Evolutionary conservation across 495 filamentous ascomycete species (phyloP).

Genomic region (Hypoxylon lienhwacheense): DNA sequence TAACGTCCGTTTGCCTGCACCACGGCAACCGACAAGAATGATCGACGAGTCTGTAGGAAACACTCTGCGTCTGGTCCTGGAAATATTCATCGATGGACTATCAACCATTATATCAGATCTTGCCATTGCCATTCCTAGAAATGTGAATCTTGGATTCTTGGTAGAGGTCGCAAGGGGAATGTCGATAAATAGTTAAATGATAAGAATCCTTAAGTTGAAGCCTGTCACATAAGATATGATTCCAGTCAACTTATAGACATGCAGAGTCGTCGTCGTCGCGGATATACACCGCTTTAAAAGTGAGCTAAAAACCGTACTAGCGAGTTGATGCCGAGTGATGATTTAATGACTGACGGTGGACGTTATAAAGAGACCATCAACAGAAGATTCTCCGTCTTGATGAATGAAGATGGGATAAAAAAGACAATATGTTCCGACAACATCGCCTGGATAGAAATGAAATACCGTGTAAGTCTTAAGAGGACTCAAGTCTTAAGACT

Average conservation of each 20-base stretch:
- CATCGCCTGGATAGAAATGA: constrained; percentile 14
- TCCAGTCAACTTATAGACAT: too few relatives aligned
- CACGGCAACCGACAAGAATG: constrained; percentile 73
- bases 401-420: constrained; percentile 3
- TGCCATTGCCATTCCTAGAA: constrained; percentile 16
- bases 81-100: constrained; percentile 34
- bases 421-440: background rate
- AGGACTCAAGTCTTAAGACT: too few relatives aligned
- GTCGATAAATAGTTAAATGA: background rate
- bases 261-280: background rate
- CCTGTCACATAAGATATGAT: too few relatives aligned
- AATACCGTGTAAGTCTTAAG: constrained; percentile 7
- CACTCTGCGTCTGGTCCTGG: constrained; percentile 42
- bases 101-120: constrained; percentile 14
- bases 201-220: too few relatives aligned
- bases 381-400: background rate
- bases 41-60: constrained; percentile 69
- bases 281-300: background rate
- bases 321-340: background rate
- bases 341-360: background rate
- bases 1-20: constrained; percentile 75
- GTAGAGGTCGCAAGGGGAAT: too few relatives aligned
- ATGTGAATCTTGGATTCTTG: too few relatives aligned
- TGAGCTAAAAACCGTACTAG: background rate
- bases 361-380: background rate